phyloP scores from a whole-genome alignment of 768 basidiomycete genomes.

The Boletus edulis region DNA sequence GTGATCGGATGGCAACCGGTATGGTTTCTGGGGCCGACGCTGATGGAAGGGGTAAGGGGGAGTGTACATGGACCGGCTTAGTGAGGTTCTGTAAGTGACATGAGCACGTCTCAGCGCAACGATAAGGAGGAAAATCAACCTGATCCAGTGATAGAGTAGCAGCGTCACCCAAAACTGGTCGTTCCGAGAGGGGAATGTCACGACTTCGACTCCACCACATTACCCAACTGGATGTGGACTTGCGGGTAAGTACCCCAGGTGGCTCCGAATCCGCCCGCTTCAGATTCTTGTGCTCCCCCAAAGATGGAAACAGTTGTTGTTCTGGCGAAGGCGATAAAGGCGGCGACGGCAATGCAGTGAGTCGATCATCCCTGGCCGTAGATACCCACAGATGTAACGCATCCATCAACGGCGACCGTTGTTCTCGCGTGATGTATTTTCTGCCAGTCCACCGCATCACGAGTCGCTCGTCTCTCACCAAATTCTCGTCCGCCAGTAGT shows the following conservation, averaged over 20 bases:
- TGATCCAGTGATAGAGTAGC: constrained; percentile 25
- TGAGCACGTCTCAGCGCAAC: neutral
- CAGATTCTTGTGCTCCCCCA: constrained; percentile 25
- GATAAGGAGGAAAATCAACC: constrained; percentile 8
- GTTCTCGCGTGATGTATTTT: constrained; percentile 76
- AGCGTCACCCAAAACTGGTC: constrained; percentile 22
- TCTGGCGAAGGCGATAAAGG: constrained; percentile 18
- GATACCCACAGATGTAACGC: constrained; percentile 63
- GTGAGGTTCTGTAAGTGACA: constrained; percentile 10
- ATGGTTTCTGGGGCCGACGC: constrained; percentile 48
- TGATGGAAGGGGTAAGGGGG: constrained; percentile 24
- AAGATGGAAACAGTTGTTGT: constrained; percentile 21
- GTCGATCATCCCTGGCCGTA: constrained; percentile 27
- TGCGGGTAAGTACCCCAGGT: constrained; percentile 34
- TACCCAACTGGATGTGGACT: constrained; percentile 67
- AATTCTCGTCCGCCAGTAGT: constrained; percentile 62
- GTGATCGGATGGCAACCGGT: constrained; percentile 29
- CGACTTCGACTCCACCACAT: constrained; percentile 80
- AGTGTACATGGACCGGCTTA: neutral
- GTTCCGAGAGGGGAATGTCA: constrained; percentile 27
- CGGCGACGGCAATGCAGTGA: constrained; percentile 11
- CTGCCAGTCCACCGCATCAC: constrained; percentile 72
- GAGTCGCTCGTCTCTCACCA: constrained; percentile 62
- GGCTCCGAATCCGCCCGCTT: constrained; percentile 40
- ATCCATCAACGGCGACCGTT: constrained; percentile 72